Percentiles rank a stretch among this genome's conserved stretches.
phyloP scores from a whole-genome alignment of 371 early-diverging fungal species.

The Blakeslea trispora region DNA sequence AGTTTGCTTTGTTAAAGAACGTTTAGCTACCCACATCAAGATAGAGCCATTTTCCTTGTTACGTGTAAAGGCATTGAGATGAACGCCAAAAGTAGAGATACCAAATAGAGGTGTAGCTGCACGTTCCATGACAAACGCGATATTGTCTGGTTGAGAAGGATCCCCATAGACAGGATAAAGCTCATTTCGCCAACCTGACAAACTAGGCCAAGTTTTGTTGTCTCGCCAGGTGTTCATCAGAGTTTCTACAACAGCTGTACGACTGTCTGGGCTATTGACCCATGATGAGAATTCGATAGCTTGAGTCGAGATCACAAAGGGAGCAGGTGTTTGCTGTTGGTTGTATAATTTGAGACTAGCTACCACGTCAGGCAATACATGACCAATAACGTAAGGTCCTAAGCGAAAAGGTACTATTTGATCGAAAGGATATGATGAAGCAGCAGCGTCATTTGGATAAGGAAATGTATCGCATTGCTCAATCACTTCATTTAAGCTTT shows the following conservation, averaged over 20 bases:
- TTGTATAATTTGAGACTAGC: constrained; percentile 35
- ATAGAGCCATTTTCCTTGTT: constrained; percentile 38
- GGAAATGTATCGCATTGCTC: constrained; percentile 49
- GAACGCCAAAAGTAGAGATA: constrained; percentile 77
- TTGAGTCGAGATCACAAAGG: constrained; percentile 35
- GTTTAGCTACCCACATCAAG: constrained; percentile 86
- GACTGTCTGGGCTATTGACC: constrained; percentile 35
- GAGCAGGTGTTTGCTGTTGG: constrained; percentile 2
- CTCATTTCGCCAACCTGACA: constrained; percentile 61
- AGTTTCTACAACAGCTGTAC: constrained; percentile 38
- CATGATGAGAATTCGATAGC: constrained; percentile 27
- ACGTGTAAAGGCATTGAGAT: constrained; percentile 76
- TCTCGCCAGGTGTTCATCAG: constrained; percentile 49
- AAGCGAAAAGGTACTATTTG: constrained; percentile 31
- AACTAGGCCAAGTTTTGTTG: constrained; percentile 28
- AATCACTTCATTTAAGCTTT: constrained; percentile 30
- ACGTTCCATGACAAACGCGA: constrained; percentile 79
- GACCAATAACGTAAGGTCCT: constrained; percentile 39
- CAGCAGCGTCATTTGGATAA: constrained; percentile 19
- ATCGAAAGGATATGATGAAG: constrained; percentile 8
- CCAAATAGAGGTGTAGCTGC: constrained; percentile 81
- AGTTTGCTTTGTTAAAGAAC: constrained; percentile 78
- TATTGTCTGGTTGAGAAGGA: constrained; percentile 28
- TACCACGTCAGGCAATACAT: constrained; percentile 36
- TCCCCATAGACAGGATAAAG: constrained; percentile 78